Evolutionary conservation across 1,284 basidiomycete species (phyloP), one percentile per base, ranked within the genome.

Genomic region (Ustilago loliicola): DNA sequence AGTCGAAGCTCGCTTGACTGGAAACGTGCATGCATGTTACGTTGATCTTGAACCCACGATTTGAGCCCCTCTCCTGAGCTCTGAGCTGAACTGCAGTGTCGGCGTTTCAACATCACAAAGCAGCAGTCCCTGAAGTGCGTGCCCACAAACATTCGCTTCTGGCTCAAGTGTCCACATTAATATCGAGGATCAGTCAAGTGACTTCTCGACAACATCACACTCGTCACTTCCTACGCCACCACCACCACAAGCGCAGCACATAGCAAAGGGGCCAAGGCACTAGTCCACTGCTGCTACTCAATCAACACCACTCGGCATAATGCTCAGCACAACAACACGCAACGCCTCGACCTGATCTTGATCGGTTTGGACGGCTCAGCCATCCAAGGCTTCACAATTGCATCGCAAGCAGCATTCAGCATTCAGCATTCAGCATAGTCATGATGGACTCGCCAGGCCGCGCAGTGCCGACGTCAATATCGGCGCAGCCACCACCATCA

Each of bases 401-500:
- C 47, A 34, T 29, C 29, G 6, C 9, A 36, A 9, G 13, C 59
- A 61, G 17, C 60, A 61, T 40, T 40, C 38, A 21, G 7, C 36
- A 36, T 15, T 29, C 21, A 23, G 27, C 45, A n/a, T 23, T 50
- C 21, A 42, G n/a, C 9, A 29, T 2, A 34, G 38, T 25, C 19
- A 27, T 19, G 40, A 40, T 11, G 13, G 21, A 52, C 2, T 53
- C 48, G 32, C 23, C 54, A 1, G 52, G 36, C 30, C 17, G 27
- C 3, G 15, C 69, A 6, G 27, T 47, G 29, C 47, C 65, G 21
- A 25, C 63, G 11, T 32, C 55, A 5, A 30, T 36, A 29, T 45
- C 68, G 19, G 23, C 61, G n/a, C 61, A 45, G 19, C 3, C 42
- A 25, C 42, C 53, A 63, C 27, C 61, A 36, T 50, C 65, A 45